Percentiles rank a stretch among this genome's conserved stretches.
phyloP scores from a whole-genome alignment of 257 asterid genomes.

The Fraxinus pennsylvanica region DNA sequence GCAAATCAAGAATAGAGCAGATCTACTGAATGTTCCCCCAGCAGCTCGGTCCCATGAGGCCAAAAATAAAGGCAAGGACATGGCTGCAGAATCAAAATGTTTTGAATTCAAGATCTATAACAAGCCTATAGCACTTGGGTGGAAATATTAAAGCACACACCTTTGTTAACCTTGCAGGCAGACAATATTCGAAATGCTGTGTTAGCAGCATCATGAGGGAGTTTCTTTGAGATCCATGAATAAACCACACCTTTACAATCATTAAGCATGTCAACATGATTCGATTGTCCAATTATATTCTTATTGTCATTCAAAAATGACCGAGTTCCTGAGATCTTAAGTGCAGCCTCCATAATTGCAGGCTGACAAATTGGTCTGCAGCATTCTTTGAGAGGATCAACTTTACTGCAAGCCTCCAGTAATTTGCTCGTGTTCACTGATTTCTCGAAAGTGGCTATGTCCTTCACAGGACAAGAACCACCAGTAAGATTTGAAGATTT shows the following conservation, averaged over 20 bases:
- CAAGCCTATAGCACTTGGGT: background rate
- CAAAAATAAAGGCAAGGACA: background rate
- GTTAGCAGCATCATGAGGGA: constrained; percentile 73
- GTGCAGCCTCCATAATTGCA: constrained; percentile 84
- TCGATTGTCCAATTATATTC: constrained; percentile 52
- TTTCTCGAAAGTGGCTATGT: constrained; percentile 65
- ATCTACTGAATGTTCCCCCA: background rate
- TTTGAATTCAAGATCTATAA: too few relatives aligned
- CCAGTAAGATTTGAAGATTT: constrained; percentile 86
- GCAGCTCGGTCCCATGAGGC: background rate
- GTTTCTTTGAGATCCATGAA: constrained; percentile 85
- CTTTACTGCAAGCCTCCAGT: constrained; percentile 77
- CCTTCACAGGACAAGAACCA: constrained; percentile 95
- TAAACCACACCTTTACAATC: constrained; percentile 90
- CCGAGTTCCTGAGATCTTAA: constrained; percentile 67
- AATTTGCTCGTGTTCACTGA: constrained; percentile 81
- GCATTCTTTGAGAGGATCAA: constrained; percentile 93
- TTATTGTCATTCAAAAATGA: constrained; percentile 52
- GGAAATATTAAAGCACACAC: constrained; percentile 33
- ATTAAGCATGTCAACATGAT: constrained; percentile 54
- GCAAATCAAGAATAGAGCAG: background rate
- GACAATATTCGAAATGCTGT: constrained; percentile 79
- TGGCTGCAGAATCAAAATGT: background rate
- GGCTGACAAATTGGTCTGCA: constrained; percentile 92
- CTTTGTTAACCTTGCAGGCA: constrained; percentile 96